A percentile compares a stretch with the other conserved stretches of the same genome.
phyloP scores from a whole-genome alignment of 2,329 filamentous ascomycete genomes.

The Pseudocercospora fuligena region DNA sequence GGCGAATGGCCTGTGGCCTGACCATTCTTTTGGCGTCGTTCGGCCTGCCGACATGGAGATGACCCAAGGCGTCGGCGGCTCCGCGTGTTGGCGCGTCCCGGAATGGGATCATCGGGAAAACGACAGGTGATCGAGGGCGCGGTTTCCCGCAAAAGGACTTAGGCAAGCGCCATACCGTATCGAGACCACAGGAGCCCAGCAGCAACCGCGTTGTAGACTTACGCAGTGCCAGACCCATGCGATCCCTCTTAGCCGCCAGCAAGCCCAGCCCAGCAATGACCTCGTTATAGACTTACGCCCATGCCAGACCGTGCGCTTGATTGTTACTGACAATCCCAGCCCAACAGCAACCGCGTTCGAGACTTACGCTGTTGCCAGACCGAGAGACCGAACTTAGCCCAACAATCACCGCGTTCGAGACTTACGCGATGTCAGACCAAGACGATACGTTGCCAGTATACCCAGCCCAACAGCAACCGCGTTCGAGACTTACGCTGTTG shows the following conservation, averaged over 20 bases:
- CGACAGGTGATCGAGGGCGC: constrained; percentile 4
- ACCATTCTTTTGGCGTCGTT: constrained; percentile 1
- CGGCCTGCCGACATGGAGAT: constrained; percentile 2
- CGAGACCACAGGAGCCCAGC: neutral
- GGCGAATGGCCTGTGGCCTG: constrained; percentile 3
- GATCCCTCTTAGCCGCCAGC: neutral
- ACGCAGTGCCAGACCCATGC: neutral
- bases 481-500: neutral
- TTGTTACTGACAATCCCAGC: neutral
- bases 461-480: neutral
- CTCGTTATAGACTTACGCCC: neutral
- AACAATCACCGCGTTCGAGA: neutral
- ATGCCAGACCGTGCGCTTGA: neutral
- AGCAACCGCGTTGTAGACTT: constrained; percentile 6
- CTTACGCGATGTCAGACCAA: neutral
- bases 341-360: neutral
- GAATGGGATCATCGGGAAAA: neutral
- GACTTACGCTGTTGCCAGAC: constrained; percentile 3
- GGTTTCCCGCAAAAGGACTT: neutral
- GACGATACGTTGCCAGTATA: neutral
- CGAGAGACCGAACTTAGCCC: neutral
- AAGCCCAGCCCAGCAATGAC: neutral
- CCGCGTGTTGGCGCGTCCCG: constrained; percentile 1
- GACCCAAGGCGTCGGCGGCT: constrained; percentile 4
- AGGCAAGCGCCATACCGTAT: neutral